Percentiles rank a stretch among this genome's conserved stretches.
Evolutionary conservation across 805 yeast species (phyloP).

Genomic region (Candida chauliodis): DNA sequence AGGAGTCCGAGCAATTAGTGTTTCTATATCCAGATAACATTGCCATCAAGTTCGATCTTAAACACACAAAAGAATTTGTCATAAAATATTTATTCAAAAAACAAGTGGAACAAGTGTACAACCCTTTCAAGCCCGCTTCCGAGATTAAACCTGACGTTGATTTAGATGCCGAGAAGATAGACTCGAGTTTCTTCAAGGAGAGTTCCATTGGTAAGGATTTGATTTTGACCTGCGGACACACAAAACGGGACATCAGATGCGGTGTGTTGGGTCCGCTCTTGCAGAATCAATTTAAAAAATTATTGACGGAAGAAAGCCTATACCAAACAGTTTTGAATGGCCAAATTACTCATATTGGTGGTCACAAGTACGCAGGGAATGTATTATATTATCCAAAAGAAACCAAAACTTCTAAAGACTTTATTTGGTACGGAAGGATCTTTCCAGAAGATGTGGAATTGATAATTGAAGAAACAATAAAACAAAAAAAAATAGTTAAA

Average conservation of each 20-base stretch:
- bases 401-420: constrained; percentile 27
- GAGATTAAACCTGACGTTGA: neutral
- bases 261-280: constrained; percentile 64
- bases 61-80: constrained; percentile 35
- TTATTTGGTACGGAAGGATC: constrained; percentile 78
- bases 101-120: constrained; percentile 15
- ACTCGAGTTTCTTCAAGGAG: constrained; percentile 6
- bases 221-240: constrained; percentile 65
- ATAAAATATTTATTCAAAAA: constrained; percentile 29
- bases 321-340: constrained; percentile 41
- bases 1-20: constrained; percentile 23
- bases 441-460: constrained; percentile 65
- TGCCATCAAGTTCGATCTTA: constrained; percentile 31
- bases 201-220: constrained; percentile 20
- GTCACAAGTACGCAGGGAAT: constrained; percentile 85
- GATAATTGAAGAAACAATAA: constrained; percentile 53
- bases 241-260: constrained; percentile 60
- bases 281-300: constrained; percentile 45
- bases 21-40: constrained; percentile 55
- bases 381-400: constrained; percentile 48
- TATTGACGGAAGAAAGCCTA: constrained; percentile 32
- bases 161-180: neutral
- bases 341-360: constrained; percentile 73
- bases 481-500: constrained; percentile 46
- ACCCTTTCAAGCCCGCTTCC: constrained; percentile 18